Base-by-base conservation (phyloP, 768 basidiomycete species). In the Paxillus rubicundulus region DNA sequence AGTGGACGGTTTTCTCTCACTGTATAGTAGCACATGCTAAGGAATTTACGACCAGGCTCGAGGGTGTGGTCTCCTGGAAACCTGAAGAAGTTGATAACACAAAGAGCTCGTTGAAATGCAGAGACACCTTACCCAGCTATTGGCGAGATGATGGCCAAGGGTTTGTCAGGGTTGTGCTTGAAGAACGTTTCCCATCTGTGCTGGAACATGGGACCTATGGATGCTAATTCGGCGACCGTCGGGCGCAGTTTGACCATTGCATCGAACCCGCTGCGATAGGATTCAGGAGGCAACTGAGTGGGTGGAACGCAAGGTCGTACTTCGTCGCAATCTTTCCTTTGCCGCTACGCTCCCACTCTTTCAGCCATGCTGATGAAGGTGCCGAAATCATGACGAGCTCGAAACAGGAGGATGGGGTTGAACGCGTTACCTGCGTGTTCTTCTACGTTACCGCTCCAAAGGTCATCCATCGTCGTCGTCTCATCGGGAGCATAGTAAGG, bases 251-350 rank as follows among this genome's bases (percentile, higher is more conserved):
- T 70, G 40, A 61, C 47, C 6, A 44, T 24, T 2, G 49, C 62
- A 16, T 62, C 67, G 2, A 18, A 16, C 6, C 53, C 58, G 17
- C 62, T 63, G 53, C 2, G n/a, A 45, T n/a, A 10, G 27, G 4
- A 30, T 33, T 44, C 6, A 48, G 16, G 7, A 21, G 20, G 38
- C 49, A 16, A 24, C 20, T 24, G 36, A 28, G 28, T n/a, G 32
- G 0, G 21, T 42, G 4, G 37, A 41, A 30, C n/a, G 14, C 28
- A 20, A 52, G 5, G 36, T 49, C 73, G 6, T 34, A 84, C 85
- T 82, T 85, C 59, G 78, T 73, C 2, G 81, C 71, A 56, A 85
- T 68, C 32, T 78, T 56, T 2, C 81, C 80, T 37, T 63, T 70
- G 0, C 78, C 80, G 1, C 64, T 61, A 33, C 65, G 58, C 27